Percentiles rank a stretch among this genome's conserved stretches.
Conservation (phyloP, 1,284 basidiomycete species). For the Heliocybe sulcata region DNA sequence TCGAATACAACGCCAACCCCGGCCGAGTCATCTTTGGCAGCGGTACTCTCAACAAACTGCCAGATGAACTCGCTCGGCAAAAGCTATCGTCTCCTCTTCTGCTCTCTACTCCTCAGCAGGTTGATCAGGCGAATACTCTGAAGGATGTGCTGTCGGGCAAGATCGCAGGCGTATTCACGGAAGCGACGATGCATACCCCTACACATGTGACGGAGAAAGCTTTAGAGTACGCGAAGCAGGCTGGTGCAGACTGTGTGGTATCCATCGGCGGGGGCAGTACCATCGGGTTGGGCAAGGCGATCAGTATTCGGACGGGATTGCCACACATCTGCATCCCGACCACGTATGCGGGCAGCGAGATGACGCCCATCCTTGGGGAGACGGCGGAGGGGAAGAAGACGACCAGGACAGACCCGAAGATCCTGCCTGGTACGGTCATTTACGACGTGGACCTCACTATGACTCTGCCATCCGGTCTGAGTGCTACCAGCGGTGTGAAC, state of each 20-base stretch:
- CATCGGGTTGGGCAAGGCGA: constrained; percentile 35
- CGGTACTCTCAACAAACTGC: constrained; percentile 27
- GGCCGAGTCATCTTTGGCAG: constrained; percentile 33
- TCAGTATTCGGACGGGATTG: constrained; percentile 30
- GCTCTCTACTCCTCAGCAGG: constrained; percentile 26
- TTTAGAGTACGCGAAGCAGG: constrained; percentile 19
- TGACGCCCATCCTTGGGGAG: constrained; percentile 37
- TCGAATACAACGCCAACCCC: constrained; percentile 30
- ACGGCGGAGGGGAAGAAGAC: constrained; percentile 35
- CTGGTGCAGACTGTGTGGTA: constrained; percentile 32
- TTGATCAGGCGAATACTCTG: constrained; percentile 19
- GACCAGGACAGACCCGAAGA: constrained; percentile 30
- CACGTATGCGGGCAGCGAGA: constrained; percentile 37
- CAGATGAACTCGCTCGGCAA: constrained; percentile 25
- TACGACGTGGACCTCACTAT: constrained; percentile 38
- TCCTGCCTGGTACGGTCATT: constrained; percentile 35
- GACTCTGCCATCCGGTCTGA: constrained; percentile 30
- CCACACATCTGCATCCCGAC: constrained; percentile 39
- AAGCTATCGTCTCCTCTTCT: constrained; percentile 26
- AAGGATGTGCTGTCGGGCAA: constrained; percentile 16
- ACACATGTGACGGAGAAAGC: constrained; percentile 31
- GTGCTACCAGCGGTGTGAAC: constrained; percentile 35
- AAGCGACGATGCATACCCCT: constrained; percentile 39
- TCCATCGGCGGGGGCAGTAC: constrained; percentile 37
- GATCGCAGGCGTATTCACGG: constrained; percentile 22